phyloP scores from a whole-genome alignment of 345 rosid species.

The Melaleuca quinquenervia region DNA sequence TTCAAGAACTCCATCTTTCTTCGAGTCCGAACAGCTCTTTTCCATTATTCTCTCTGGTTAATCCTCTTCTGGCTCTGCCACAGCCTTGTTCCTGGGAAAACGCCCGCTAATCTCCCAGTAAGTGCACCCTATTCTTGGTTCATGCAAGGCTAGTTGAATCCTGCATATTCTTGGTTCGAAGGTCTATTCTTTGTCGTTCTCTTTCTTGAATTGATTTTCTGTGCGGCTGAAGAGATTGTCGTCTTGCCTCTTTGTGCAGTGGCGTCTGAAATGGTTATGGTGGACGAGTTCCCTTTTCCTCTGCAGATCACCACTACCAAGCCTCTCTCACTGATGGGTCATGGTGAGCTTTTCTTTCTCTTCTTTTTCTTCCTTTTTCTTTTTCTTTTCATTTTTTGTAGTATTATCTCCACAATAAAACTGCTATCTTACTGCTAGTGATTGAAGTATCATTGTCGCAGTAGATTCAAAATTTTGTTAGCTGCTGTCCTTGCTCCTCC shows the following conservation, averaged over 20 bases:
- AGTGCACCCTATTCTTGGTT: not conserved
- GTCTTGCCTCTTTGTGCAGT: conserved; percentile 22
- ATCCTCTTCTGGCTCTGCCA: too few relatives aligned
- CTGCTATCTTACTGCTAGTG: not conserved
- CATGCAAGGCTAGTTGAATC: not conserved
- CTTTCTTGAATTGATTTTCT: not conserved
- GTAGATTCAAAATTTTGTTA: not conserved
- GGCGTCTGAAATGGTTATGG: conserved; percentile 62
- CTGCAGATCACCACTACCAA: conserved; percentile 41
- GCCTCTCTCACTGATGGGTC: conserved; percentile 55
- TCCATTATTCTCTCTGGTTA: not conserved
- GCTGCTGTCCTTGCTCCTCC: not conserved
- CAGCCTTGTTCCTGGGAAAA: not conserved
- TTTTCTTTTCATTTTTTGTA: too few relatives aligned
- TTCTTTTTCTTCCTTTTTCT: not conserved
- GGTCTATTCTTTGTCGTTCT: not conserved
- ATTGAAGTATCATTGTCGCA: not conserved
- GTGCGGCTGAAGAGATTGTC: not conserved
- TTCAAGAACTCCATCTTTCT: not conserved
- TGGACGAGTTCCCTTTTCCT: conserved; percentile 69
- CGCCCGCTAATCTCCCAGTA: not conserved
- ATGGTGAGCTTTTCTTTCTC: conserved; percentile 27
- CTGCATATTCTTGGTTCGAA: not conserved
- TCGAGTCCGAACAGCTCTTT: not conserved
- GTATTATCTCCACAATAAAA: not conserved